These are phyloP conservation scores for Aureobasidium leucospermi DNA, from an alignment of 2,329 filamentous ascomycete genomes.

Conservation along the genomic window DNA sequence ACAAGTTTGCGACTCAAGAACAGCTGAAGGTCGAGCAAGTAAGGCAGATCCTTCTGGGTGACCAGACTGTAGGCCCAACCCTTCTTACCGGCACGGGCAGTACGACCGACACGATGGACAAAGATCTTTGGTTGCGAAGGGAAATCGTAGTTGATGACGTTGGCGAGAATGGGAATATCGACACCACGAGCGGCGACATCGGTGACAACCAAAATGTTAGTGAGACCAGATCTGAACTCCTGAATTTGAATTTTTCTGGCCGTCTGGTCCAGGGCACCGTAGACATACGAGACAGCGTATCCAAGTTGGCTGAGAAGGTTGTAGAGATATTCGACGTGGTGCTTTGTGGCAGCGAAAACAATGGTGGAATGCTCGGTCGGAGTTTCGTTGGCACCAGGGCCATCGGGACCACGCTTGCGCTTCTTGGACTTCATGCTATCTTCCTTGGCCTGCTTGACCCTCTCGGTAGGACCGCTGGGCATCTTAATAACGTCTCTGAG, in stretches of 20 bases:
- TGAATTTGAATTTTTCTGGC: conserved; percentile 89
- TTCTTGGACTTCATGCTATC: conserved; percentile 54
- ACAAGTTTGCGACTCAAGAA: conserved; percentile 83
- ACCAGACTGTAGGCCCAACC: conserved; percentile 96
- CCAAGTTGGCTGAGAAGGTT: conserved; percentile 71
- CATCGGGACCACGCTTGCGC: conserved; percentile 53
- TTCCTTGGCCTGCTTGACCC: conserved; percentile 38
- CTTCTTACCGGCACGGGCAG: conserved; percentile 82
- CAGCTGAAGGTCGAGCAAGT: conserved; percentile 86
- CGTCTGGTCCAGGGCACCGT: conserved; percentile 89
- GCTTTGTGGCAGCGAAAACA: conserved; percentile 89
- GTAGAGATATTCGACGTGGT: conserved; percentile 91
- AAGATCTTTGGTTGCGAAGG: conserved; percentile 95
- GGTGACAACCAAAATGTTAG: conserved; percentile 89
- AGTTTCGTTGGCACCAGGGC: conserved; percentile 53
- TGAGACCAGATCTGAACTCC: conserved; percentile 74
- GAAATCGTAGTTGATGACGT: conserved; percentile 98
- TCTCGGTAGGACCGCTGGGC: conserved; percentile 59
- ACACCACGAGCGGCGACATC: conserved; percentile 95
- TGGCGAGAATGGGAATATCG: conserved; percentile 90
- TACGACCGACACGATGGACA: conserved; percentile 91
- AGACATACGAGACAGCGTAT: conserved; percentile 87
- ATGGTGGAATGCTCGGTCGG: conserved; percentile 90
- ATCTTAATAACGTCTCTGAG: conserved; percentile 90
- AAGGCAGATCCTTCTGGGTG: conserved; percentile 79